A percentile compares a stretch with the other conserved stretches of the same genome.
These are phyloP conservation scores for Ophiognomonia clavigignenti-juglandacearum DNA, from an alignment of 2,329 filamentous ascomycete species.

Conservation along the genomic window DNA sequence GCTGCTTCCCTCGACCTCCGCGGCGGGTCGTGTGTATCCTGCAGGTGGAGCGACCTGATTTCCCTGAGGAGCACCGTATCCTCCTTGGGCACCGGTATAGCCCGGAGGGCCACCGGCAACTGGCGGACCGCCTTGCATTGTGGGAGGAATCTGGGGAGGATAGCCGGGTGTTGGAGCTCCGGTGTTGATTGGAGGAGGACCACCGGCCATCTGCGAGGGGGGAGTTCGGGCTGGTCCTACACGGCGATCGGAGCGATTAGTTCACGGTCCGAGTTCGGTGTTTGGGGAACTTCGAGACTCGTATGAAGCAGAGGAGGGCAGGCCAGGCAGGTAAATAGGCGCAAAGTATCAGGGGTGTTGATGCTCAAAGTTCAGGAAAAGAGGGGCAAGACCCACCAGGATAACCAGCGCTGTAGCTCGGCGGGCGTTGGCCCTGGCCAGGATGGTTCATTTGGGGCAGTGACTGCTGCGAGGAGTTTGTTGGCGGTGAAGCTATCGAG, in stretches of 20 bases:
- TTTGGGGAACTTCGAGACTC: constrained; percentile 50
- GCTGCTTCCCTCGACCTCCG: constrained; percentile 81
- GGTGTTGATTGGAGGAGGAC: constrained; percentile 64
- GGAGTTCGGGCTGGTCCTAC: constrained; percentile 46
- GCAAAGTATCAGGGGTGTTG: neutral
- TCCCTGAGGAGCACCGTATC: constrained; percentile 38
- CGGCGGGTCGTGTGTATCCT: constrained; percentile 41
- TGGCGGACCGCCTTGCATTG: constrained; percentile 34
- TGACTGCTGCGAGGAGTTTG: constrained; percentile 42
- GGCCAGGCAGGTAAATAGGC: constrained; percentile 21
- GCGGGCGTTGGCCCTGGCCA: constrained; percentile 54
- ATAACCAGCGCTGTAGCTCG: constrained; percentile 53
- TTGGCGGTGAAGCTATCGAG: constrained; percentile 37
- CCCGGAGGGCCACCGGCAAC: constrained; percentile 39
- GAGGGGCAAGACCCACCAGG: constrained; percentile 16
- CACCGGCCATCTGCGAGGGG: constrained; percentile 57
- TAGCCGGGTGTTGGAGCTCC: constrained; percentile 52
- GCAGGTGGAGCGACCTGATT: constrained; percentile 29
- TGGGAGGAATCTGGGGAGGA: constrained; percentile 46
- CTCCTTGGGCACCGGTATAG: constrained; percentile 36
- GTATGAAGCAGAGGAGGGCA: constrained; percentile 38
- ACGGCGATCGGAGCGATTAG: neutral
- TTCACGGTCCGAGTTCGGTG: constrained; percentile 20
- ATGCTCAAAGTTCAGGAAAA: constrained; percentile 1
- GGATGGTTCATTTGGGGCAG: constrained; percentile 60